phyloP scores from a whole-genome alignment of 345 rosid species.

The Eucalyptus pauciflora region DNA sequence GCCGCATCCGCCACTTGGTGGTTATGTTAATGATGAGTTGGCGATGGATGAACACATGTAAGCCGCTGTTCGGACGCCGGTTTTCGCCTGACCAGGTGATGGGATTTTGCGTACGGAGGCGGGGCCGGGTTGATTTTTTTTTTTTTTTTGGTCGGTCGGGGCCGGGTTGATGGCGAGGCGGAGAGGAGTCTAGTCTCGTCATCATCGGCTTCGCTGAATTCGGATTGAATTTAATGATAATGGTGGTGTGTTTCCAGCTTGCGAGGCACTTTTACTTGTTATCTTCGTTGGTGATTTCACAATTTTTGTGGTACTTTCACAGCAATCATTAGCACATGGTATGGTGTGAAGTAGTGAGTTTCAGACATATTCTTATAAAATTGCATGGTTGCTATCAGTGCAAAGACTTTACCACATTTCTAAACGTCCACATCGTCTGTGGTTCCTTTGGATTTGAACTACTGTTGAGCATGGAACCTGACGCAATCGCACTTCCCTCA shows the following conservation, averaged over 20 bases:
- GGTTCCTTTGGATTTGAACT: neutral
- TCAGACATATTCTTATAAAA: neutral
- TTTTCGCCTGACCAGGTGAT: neutral
- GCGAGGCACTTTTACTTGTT: neutral
- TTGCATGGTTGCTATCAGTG: neutral
- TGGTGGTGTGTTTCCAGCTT: neutral
- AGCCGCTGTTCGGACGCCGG: neutral
- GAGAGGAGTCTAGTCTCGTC: neutral
- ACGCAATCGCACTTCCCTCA: neutral
- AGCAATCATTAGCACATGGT: neutral
- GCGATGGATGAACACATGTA: neutral
- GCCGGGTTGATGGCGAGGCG: neutral
- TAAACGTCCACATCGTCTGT: neutral
- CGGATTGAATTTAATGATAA: neutral
- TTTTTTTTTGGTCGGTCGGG: too few relatives aligned
- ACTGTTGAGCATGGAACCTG: neutral
- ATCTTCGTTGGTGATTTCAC: neutral
- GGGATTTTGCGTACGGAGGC: neutral
- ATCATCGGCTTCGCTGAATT: neutral
- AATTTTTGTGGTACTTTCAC: neutral
- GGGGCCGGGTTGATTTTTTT: neutral
- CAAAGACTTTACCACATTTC: neutral
- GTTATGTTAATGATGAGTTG: neutral
- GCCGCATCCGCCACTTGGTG: neutral
- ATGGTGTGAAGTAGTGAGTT: neutral